phyloP scores from a whole-genome alignment of 768 basidiomycete genomes.

The Gloeopeniophorella convolvens region DNA sequence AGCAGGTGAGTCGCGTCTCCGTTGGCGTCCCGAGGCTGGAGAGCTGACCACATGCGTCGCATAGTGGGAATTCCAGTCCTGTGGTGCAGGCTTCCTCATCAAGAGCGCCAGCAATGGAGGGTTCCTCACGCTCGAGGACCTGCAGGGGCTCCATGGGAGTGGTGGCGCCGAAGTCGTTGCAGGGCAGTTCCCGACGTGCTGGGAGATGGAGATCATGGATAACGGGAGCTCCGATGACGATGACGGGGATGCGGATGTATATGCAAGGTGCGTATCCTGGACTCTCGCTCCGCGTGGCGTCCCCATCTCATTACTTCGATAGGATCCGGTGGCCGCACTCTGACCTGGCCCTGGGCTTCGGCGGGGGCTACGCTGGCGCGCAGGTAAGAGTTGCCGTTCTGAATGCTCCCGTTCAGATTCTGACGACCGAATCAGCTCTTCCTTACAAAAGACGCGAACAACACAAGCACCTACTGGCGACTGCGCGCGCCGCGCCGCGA shows the following conservation, averaged over 20 bases:
- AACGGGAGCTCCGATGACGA: constrained; percentile 13
- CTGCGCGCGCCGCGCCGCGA: constrained; percentile 16
- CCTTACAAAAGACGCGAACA: constrained; percentile 15
- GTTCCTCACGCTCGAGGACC: constrained; percentile 11
- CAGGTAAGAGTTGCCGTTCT: constrained; percentile 7
- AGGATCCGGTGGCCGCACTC: constrained; percentile 20
- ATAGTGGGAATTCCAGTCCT: constrained; percentile 15
- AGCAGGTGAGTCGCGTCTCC: constrained; percentile 9
- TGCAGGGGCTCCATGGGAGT: constrained; percentile 1
- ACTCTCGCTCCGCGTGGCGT: neutral
- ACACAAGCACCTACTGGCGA: constrained; percentile 18
- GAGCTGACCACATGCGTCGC: neutral
- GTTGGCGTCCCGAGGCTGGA: neutral
- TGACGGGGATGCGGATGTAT: constrained; percentile 11
- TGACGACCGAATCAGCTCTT: constrained; percentile 8
- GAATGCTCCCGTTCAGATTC: neutral
- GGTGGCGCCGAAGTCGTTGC: constrained; percentile 3
- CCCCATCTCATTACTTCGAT: neutral
- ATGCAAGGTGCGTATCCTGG: constrained; percentile 11
- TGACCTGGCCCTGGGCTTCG: constrained; percentile 15
- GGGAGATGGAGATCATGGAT: constrained; percentile 20
- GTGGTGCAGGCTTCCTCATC: constrained; percentile 12
- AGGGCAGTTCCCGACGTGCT: constrained; percentile 18
- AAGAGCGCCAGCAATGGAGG: constrained; percentile 6
- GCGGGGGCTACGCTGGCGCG: constrained; percentile 12